A percentile compares a stretch with the other conserved stretches of the same genome.
Evolutionary conservation across 192 early-diverging fungal genomes (phyloP).

Genomic region (Backusella macrospora): DNA sequence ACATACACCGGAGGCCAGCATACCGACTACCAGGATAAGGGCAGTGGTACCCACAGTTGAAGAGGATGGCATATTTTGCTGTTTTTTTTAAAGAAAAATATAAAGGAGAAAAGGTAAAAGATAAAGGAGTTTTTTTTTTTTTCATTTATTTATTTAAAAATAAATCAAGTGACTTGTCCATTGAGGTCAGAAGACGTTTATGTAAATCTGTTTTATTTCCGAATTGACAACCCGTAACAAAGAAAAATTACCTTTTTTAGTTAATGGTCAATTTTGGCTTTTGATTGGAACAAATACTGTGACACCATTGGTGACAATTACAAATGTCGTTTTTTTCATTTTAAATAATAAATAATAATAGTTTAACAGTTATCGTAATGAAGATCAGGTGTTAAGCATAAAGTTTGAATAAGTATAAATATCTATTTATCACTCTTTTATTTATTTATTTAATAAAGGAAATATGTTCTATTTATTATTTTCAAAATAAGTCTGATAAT

Average conservation of each 20-base stretch:
- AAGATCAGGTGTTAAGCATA: too few species aligned
- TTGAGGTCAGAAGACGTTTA: slow-evolving; percentile 6
- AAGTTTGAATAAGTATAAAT: too few species aligned
- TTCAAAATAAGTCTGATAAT: too few species aligned
- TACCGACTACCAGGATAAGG: slow-evolving; percentile 28
- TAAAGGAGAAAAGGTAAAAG: background rate
- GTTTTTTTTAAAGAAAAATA: background rate
- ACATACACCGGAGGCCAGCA: slow-evolving; percentile 40
- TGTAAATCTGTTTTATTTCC: slow-evolving; percentile 7
- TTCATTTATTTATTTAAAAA: background rate
- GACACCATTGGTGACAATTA: too few species aligned
- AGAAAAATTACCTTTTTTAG: background rate
- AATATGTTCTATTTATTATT: too few species aligned
- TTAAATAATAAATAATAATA: background rate
- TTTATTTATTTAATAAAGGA: too few species aligned
- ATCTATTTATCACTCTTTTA: too few species aligned
- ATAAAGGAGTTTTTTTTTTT: slow-evolving; percentile 2
- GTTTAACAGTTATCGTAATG: too few species aligned
- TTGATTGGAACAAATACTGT: background rate
- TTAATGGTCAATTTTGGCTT: background rate
- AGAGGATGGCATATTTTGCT: slow-evolving; percentile 5
- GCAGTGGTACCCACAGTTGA: slow-evolving; percentile 19
- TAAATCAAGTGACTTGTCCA: too few species aligned
- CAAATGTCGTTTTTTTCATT: background rate
- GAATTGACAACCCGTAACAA: slow-evolving; percentile 11